Evolutionary conservation across 1,139 yeast genomes (phyloP).

Genomic region (Sugiyamaella paludigena): DNA sequence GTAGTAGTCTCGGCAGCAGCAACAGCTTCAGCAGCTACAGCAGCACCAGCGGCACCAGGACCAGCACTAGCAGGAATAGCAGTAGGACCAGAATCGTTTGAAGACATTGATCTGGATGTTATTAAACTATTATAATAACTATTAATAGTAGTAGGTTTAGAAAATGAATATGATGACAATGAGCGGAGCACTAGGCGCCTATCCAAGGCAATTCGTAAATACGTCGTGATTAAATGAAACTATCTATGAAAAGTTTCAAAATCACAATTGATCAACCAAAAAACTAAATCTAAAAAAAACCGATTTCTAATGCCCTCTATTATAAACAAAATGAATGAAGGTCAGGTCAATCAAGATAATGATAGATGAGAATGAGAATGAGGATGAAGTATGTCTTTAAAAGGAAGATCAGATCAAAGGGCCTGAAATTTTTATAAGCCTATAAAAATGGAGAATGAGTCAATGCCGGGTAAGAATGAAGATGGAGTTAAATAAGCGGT

Average conservation of each 20-base stretch:
- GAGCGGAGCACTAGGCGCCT: conserved; percentile 11
- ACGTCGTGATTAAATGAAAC: conserved; percentile 6
- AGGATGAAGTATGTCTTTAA: too few species aligned
- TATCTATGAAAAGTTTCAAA: too few species aligned
- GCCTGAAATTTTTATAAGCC: conserved; percentile 10
- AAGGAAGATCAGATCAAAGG: too few species aligned
- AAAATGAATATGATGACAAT: background rate
- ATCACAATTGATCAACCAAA: background rate
- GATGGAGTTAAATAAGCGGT: too few species aligned
- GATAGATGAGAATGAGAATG: too few species aligned
- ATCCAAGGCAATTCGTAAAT: conserved; percentile 4
- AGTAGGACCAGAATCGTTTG: conserved; percentile 13
- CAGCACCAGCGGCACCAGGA: conserved; percentile 1
- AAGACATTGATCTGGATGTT: conserved; percentile 20
- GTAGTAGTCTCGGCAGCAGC: conserved; percentile 13
- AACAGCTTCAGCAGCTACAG: conserved; percentile 13
- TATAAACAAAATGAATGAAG: background rate
- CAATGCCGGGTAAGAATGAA: conserved; percentile 8
- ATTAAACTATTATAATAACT: conserved; percentile 1
- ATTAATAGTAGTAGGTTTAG: too few species aligned
- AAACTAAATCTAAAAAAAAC: background rate
- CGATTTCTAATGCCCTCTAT: background rate
- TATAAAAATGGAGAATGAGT: too few species aligned
- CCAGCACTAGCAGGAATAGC: background rate
- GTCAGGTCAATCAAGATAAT: background rate